Evolutionary conservation across 1,284 basidiomycete species (phyloP), one percentile per base, ranked within the genome.

Genomic region (Malassezia yamatoensis): DNA sequence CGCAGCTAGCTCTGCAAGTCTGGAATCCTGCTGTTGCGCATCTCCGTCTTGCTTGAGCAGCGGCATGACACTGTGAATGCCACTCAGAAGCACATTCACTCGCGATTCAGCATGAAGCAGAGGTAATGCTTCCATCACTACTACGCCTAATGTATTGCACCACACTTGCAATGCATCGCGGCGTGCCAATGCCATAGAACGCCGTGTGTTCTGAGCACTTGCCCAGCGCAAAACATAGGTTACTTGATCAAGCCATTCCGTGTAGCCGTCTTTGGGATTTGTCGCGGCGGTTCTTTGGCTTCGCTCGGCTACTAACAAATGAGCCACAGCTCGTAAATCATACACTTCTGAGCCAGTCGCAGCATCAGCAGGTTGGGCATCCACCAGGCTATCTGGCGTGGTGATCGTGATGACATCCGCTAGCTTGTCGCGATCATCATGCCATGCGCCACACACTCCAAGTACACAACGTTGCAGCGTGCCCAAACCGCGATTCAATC

Each of bases 291-390:
- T 18, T 29, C 50, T 45, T 60, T 58, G 63, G 51, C 62, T 61
- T 12, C 42, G 55, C 3, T 43, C 41, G 41, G 41, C 43, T 18
- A 64, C 59, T 6, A 74, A 61, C 4, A 69, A 39, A 13, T 58
- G 59, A 15, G 89, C 69, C 0, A 94, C 77, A 0, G 84, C 82
- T 1, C 79, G 79, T 44, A 84, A 79, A 68, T 93, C 90, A 37
- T 89, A 84, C 37, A 94, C 78, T 64, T 64, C 57, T 83, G 74
- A 87, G 11, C 81, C 81, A 11, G 29, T 45, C 20, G 43, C 43
- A 18, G 81, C 77, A 63, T 91, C 85, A 41, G 77, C 77, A 7
- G 84, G 82, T 40, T 86, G 77, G 68, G 87, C 94, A 39, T 93
- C 79, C 64, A 88, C 83, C 53, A 94, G 78, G 24, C 82, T 79